A percentile compares a stretch with the other conserved stretches of the same genome.
Conservation (phyloP, 2,329 filamentous ascomycete species). For the Neofusicoccum ribis region DNA sequence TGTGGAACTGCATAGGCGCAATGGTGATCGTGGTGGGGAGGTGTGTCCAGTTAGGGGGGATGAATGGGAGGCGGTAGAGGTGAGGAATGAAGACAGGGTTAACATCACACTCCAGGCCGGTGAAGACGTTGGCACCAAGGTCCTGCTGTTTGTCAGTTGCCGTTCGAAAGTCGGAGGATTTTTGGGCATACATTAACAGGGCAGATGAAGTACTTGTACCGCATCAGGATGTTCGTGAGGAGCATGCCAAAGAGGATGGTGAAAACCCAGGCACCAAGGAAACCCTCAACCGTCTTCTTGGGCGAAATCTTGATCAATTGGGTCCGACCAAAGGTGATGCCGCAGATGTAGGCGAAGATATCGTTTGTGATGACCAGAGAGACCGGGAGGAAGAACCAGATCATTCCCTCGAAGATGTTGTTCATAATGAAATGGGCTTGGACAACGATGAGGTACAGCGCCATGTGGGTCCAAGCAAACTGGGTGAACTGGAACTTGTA, state of each 20-base stretch:
- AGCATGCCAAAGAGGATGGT: slow-evolving; percentile 82
- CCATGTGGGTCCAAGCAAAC: slow-evolving; percentile 99
- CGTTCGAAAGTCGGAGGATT: background rate
- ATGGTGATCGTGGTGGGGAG: slow-evolving; percentile 71
- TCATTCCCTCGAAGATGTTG: slow-evolving; percentile 99
- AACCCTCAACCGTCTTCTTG: slow-evolving; percentile 99
- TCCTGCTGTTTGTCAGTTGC: slow-evolving; percentile 50
- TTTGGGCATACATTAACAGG: slow-evolving; percentile 71
- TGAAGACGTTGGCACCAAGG: slow-evolving; percentile 89
- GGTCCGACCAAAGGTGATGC: slow-evolving; percentile 93
- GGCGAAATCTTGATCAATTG: slow-evolving; percentile 97
- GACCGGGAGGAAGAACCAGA: slow-evolving; percentile 98
- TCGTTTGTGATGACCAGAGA: slow-evolving; percentile 97
- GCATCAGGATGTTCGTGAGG: slow-evolving; percentile 80
- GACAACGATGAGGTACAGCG: slow-evolving; percentile 93
- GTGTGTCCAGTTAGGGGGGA: slow-evolving; percentile 65
- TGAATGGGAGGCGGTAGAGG: slow-evolving; percentile 66
- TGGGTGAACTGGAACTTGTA: slow-evolving; percentile 99
- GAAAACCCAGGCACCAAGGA: slow-evolving; percentile 94
- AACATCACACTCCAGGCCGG: slow-evolving; percentile 81
- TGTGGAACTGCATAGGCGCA: slow-evolving; percentile 90
- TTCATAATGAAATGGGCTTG: slow-evolving; percentile 99
- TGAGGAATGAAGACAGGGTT: slow-evolving; percentile 89
- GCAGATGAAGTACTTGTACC: slow-evolving; percentile 97
- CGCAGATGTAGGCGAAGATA: slow-evolving; percentile 96